These are phyloP conservation scores for Fagopyrum homotropicum DNA, from an alignment of 148 eudicot genomes.

Conservation along the genomic window DNA sequence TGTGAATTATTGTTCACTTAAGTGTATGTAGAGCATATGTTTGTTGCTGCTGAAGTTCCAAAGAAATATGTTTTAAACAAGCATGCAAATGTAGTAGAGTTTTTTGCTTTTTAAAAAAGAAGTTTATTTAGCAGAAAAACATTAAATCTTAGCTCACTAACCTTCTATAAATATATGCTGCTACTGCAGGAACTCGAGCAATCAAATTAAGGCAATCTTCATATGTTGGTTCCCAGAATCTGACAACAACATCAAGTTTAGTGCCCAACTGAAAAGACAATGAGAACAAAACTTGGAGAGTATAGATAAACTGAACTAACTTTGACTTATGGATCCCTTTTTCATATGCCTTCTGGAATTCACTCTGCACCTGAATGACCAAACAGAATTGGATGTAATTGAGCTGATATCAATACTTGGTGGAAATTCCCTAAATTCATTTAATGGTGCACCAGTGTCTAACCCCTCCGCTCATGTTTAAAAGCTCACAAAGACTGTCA, in stretches of 20 bases:
- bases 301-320: conserved; percentile 26
- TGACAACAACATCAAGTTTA: conserved; percentile 28
- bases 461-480: background rate
- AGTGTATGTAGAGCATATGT: background rate
- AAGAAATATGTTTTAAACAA: background rate
- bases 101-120: background rate
- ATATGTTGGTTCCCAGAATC: conserved; percentile 97
- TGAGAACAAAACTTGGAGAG: background rate
- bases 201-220: conserved; percentile 89
- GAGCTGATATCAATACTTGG: background rate
- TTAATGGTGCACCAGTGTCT: background rate
- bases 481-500: background rate
- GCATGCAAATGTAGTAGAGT: background rate
- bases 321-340: conserved; percentile 87
- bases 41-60: background rate
- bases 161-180: conserved; percentile 93
- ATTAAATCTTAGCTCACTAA: conserved; percentile 21
- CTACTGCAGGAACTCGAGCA: conserved; percentile 89
- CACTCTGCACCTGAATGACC: conserved; percentile 69
- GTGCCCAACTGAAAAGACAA: conserved; percentile 3
- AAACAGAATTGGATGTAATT: background rate
- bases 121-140: background rate
- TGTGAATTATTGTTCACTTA: background rate
- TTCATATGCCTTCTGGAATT: conserved; percentile 97
- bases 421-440: background rate